Evolutionary conservation across 2,329 filamentous ascomycete species (phyloP), one percentile per base, ranked within the genome.

Genomic region (Blastomyces percursus): DNA sequence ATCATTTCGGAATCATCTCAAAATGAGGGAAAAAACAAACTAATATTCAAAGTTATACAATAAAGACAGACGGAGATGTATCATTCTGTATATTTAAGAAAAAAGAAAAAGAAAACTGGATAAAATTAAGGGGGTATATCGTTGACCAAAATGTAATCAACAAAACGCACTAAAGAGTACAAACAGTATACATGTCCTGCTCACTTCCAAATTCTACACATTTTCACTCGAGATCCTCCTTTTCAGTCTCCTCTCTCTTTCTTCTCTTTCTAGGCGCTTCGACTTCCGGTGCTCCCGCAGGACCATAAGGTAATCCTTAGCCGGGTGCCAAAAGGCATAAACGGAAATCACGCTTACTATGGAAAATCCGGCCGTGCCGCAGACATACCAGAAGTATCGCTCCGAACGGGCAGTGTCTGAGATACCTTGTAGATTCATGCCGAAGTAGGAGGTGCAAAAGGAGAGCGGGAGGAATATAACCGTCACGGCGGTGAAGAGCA

Each of bases 351-450:
- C 24, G 19, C 40, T 59, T 16, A 59, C 57, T n/a, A 59, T 48
- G 16, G 30, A 32, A 35, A 59, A 59, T 11, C 57, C 57, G 30
- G 59, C 50, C 11, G 59, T 44, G 21, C 51, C 60, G 21, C 35
- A 50, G n/a, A 57, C 52, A 11, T 44, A 44, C 68, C 68, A 69
- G 52, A 69, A 69, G 19, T 65, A 61, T 6, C 54, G 27, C 58
- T 68, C 60, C 3, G 54, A 62, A 30, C 54, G 52, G 12, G 24
- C 16, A 1, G 59, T 67, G 35, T 68, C 62, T 30, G 63, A 62
- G n/a, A 69, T 68, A 48, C 64, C 67, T n/a, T 51, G 52, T 1
- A 65, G 35, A 35, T 69, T 69, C 67, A 69, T 69, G 19, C 67
- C 67, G 35, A 68, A 66, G 32, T 61, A 66, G n/a, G 61, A 61